A percentile compares a stretch with the other conserved stretches of the same genome.
Conservation (phyloP, 2,329 filamentous ascomycete genomes). For the Colletotrichum theobromicola region DNA sequence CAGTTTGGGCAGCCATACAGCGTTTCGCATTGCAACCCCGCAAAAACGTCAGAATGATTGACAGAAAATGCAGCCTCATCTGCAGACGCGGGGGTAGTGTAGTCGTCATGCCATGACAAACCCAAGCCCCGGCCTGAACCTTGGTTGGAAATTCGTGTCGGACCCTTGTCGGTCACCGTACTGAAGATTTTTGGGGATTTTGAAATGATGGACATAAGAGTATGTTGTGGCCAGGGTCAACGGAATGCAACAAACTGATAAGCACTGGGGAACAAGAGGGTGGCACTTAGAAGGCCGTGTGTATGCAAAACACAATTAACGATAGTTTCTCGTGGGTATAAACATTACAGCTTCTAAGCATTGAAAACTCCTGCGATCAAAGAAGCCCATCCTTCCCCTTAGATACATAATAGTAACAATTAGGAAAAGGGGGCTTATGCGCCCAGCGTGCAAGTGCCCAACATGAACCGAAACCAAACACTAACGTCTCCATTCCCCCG, state of each 20-base stretch:
- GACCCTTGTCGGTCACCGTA: not conserved
- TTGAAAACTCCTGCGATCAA: not conserved
- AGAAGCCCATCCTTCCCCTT: not conserved
- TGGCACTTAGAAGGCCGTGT: too few relatives aligned
- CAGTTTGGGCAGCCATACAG: not conserved
- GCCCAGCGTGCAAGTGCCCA: not conserved
- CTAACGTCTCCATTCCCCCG: not conserved
- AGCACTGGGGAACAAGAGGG: too few relatives aligned
- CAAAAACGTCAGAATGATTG: not conserved
- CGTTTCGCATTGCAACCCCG: not conserved
- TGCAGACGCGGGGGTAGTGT: not conserved
- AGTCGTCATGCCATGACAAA: not conserved
- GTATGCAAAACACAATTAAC: not conserved
- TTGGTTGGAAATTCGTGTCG: not conserved
- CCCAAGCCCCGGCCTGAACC: not conserved
- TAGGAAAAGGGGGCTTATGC: not conserved
- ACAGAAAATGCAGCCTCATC: not conserved
- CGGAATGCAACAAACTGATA: too few relatives aligned
- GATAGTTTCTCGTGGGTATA: not conserved
- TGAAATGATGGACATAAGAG: too few relatives aligned
- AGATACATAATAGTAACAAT: not conserved
- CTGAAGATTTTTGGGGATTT: too few relatives aligned
- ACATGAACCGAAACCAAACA: not conserved
- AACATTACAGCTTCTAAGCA: not conserved
- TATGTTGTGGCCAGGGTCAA: too few relatives aligned